Conservation (phyloP, 1,284 basidiomycete species). For the Abortiporus biennis region DNA sequence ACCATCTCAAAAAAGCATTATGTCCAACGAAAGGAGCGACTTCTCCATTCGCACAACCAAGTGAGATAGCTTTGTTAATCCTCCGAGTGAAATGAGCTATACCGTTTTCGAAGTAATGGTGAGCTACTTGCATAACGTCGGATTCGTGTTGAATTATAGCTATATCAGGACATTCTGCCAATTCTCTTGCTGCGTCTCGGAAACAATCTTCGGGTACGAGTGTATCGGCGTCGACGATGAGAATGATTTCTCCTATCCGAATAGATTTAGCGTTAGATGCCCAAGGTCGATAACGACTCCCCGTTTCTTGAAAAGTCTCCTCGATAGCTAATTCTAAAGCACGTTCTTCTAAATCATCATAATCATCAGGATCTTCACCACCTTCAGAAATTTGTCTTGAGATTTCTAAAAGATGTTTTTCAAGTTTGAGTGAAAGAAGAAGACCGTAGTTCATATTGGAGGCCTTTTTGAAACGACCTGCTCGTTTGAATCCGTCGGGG, state of each 20-base stretch:
- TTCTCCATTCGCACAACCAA: conserved; percentile 74
- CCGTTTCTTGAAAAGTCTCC: conserved; percentile 57
- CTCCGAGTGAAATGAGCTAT: conserved; percentile 80
- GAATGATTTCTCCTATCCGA: conserved; percentile 58
- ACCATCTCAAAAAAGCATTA: conserved; percentile 85
- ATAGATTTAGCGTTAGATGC: conserved; percentile 53
- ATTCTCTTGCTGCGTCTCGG: conserved; percentile 77
- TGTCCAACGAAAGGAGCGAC: conserved; percentile 86
- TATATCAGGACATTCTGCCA: conserved; percentile 71
- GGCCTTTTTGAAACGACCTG: conserved; percentile 58
- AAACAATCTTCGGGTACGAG: conserved; percentile 84
- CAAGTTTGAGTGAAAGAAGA: conserved; percentile 43
- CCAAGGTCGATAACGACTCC: conserved; percentile 53
- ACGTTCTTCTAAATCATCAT: conserved; percentile 47
- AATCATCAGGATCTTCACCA: conserved; percentile 24
- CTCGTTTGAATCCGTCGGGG: conserved; percentile 42
- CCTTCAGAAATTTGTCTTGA: conserved; percentile 30
- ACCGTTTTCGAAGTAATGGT: conserved; percentile 85
- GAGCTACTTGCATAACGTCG: conserved; percentile 81
- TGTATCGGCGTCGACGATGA: conserved; percentile 81
- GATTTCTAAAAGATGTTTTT: conserved; percentile 40
- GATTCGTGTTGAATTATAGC: conserved; percentile 84
- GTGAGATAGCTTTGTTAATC: conserved; percentile 73
- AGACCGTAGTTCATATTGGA: conserved; percentile 57
- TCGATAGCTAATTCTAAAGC: conserved; percentile 63